Conservation (phyloP, 345 rosid genomes). For the Kernera saxatilis region DNA sequence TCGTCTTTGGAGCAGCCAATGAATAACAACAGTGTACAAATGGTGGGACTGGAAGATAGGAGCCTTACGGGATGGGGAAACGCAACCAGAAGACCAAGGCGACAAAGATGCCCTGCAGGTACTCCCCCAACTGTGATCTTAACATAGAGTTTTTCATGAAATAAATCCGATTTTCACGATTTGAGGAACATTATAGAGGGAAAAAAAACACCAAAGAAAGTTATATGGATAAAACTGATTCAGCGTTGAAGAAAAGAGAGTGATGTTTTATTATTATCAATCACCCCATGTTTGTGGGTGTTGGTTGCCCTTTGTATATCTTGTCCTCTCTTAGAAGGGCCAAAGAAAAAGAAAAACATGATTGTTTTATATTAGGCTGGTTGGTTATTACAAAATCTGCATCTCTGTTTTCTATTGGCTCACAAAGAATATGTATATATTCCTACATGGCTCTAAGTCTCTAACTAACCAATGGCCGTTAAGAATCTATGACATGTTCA, state of each 20-base stretch:
- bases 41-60: conserved; percentile 68
- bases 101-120: conserved; percentile 86
- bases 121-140: conserved; percentile 52
- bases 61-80: conserved; percentile 92
- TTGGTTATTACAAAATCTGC: conserved; percentile 18
- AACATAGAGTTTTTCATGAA: conserved; percentile 28
- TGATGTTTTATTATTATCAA: neutral
- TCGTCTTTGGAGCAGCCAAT: conserved; percentile 53
- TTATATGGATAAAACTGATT: conserved; percentile 19
- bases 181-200: conserved; percentile 34
- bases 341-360: neutral
- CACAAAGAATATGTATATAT: neutral
- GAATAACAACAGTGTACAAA: conserved; percentile 34
- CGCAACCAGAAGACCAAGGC: conserved; percentile 81
- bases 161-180: conserved; percentile 14
- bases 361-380: conserved; percentile 8
- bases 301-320: conserved; percentile 26
- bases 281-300: conserved; percentile 8
- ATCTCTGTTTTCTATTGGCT: neutral
- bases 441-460: conserved; percentile 14
- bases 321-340: conserved; percentile 19
- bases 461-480: neutral
- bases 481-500: neutral
- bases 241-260: neutral
- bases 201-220: conserved; percentile 1